These are phyloP conservation scores for Geotrichum macrosporum DNA, from an alignment of 1,139 yeast genomes.

Conservation along the genomic window DNA sequence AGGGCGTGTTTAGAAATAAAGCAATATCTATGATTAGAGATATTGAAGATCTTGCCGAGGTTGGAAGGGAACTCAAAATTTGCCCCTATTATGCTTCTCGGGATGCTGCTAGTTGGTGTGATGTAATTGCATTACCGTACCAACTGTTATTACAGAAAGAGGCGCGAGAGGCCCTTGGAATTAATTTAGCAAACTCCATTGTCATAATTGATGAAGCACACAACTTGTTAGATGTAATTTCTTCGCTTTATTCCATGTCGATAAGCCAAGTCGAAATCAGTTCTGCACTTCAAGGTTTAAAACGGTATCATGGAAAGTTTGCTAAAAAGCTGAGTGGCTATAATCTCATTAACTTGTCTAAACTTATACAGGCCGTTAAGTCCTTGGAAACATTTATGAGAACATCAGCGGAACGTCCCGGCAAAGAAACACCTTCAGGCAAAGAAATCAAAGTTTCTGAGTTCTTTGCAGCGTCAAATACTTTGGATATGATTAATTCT, in stretches of 20 bases:
- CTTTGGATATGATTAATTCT: constrained; percentile 69
- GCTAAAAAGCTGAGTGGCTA: constrained; percentile 61
- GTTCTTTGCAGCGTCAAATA: constrained; percentile 49
- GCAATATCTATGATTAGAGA: constrained; percentile 64
- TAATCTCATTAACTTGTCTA: constrained; percentile 66
- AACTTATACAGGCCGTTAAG: constrained; percentile 55
- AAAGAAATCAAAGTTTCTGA: constrained; percentile 48
- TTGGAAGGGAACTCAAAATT: constrained; percentile 54
- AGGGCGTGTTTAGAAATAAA: constrained; percentile 54
- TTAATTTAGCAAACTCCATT: constrained; percentile 59
- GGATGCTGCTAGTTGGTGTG: constrained; percentile 44
- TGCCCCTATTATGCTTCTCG: constrained; percentile 86
- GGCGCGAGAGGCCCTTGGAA: constrained; percentile 56
- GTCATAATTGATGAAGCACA: constrained; percentile 93
- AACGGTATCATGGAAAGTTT: constrained; percentile 57
- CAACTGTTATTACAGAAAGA: constrained; percentile 66
- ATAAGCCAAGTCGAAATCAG: constrained; percentile 51
- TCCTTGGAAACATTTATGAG: constrained; percentile 49
- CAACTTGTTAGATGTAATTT: constrained; percentile 73
- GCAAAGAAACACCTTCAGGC: constrained; percentile 48
- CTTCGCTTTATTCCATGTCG: constrained; percentile 61
- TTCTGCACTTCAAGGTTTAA: constrained; percentile 46
- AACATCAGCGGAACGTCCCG: constrained; percentile 25
- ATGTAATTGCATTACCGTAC: constrained; percentile 79
- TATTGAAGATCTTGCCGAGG: constrained; percentile 67